These are phyloP conservation scores for Pichia sp. DNA, from an alignment of 1,139 yeast species.

Conservation along the genomic window DNA sequence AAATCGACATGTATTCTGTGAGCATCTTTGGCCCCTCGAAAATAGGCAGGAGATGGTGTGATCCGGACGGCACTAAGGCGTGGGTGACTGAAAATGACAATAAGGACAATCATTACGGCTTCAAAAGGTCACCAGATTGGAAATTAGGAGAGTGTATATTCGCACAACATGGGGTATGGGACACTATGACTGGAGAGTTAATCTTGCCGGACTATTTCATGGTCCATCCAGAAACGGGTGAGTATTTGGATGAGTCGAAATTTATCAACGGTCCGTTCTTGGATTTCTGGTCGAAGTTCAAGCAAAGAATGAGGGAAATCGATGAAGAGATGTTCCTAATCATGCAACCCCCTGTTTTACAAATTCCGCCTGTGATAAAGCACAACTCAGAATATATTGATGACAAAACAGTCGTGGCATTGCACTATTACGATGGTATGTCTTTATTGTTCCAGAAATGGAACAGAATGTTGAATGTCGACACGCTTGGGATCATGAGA, in stretches of 20 bases:
- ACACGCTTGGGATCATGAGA: conserved; percentile 86
- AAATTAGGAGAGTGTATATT: conserved; percentile 70
- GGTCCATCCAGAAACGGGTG: conserved; percentile 39
- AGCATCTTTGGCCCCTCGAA: conserved; percentile 71
- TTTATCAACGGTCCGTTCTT: conserved; percentile 63
- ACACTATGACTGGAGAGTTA: conserved; percentile 36
- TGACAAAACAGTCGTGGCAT: conserved; percentile 64
- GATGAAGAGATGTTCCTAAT: conserved; percentile 52
- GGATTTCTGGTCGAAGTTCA: conserved; percentile 51
- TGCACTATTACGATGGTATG: conserved; percentile 92
- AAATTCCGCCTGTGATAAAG: conserved; percentile 66
- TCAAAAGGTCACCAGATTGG: conserved; percentile 66
- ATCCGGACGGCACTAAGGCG: conserved; percentile 62
- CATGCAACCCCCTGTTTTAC: conserved; percentile 81
- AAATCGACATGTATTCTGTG: conserved; percentile 63
- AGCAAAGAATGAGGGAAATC: conserved; percentile 44
- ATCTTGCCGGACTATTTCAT: conserved; percentile 47
- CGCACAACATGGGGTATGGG: conserved; percentile 79
- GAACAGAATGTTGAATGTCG: conserved; percentile 70
- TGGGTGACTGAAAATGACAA: conserved; percentile 55
- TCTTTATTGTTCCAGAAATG: conserved; percentile 78
- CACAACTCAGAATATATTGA: conserved; percentile 53
- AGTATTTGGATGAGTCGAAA: conserved; percentile 46
- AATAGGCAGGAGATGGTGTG: conserved; percentile 50
- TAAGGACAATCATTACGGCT: conserved; percentile 63